A percentile compares a stretch with the other conserved stretches of the same genome.
These are phyloP conservation scores for Aspergillus tanneri DNA, from an alignment of 2,329 filamentous ascomycete genomes.

Conservation along the genomic window DNA sequence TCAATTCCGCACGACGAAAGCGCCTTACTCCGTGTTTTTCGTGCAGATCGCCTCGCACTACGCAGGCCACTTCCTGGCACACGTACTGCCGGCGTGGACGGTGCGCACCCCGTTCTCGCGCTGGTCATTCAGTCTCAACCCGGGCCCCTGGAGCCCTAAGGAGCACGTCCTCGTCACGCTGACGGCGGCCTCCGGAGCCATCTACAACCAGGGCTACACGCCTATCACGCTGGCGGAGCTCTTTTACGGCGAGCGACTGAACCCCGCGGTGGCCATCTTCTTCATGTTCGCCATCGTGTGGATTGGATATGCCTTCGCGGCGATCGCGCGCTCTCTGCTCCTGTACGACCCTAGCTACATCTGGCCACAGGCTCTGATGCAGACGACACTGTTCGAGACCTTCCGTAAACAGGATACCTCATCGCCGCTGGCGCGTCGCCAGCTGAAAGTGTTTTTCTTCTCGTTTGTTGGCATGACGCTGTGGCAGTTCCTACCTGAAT, in stretches of 20 bases:
- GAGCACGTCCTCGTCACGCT: slow-evolving; percentile 60
- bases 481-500: slow-evolving; percentile 65
- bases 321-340: slow-evolving; percentile 57
- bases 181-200: slow-evolving; percentile 54
- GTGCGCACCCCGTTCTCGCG: slow-evolving; percentile 50
- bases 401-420: slow-evolving; percentile 50
- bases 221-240: slow-evolving; percentile 58
- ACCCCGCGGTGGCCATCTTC: slow-evolving; percentile 56
- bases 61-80: slow-evolving; percentile 53
- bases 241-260: slow-evolving; percentile 55
- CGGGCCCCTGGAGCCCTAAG: slow-evolving; percentile 58
- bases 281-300: slow-evolving; percentile 62
- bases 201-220: slow-evolving; percentile 52
- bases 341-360: slow-evolving; percentile 59
- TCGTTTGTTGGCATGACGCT: slow-evolving; percentile 54
- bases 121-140: slow-evolving; percentile 55
- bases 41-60: slow-evolving; percentile 61
- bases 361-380: slow-evolving; percentile 55
- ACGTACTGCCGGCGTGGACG: slow-evolving; percentile 50
- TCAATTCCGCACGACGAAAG: slow-evolving; percentile 57
- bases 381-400: slow-evolving; percentile 60
- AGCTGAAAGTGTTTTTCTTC: slow-evolving; percentile 59
- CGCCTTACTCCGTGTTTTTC: slow-evolving; percentile 62
- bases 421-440: slow-evolving; percentile 50
- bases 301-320: slow-evolving; percentile 60